phyloP scores from a whole-genome alignment of 2,329 filamentous ascomycete species.

The Septoria linicola region DNA sequence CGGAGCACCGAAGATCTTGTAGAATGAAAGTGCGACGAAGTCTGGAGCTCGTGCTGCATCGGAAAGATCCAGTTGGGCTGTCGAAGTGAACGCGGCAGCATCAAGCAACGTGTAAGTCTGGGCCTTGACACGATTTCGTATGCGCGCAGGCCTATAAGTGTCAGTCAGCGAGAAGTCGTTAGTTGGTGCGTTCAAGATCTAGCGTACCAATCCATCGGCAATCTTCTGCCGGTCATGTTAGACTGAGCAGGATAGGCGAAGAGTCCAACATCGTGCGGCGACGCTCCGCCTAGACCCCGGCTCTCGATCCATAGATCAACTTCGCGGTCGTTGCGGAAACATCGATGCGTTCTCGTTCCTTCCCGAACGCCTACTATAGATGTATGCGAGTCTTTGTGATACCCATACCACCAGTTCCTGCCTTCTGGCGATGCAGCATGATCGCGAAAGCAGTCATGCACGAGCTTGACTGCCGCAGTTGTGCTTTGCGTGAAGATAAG shows the following conservation, averaged over 20 bases:
- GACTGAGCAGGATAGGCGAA: constrained; percentile 89
- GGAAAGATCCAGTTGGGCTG: constrained; percentile 70
- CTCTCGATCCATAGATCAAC: constrained; percentile 64
- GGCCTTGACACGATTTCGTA: constrained; percentile 41
- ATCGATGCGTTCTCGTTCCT: constrained; percentile 63
- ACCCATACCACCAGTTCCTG: constrained; percentile 52
- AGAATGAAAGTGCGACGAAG: constrained; percentile 82
- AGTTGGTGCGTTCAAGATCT: constrained; percentile 22
- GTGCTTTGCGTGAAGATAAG: constrained; percentile 88
- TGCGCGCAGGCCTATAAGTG: constrained; percentile 34
- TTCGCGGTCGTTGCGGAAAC: constrained; percentile 62
- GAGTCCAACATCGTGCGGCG: constrained; percentile 39
- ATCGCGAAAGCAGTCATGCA: constrained; percentile 72
- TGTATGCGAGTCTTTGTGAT: constrained; percentile 80
- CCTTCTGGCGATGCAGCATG: constrained; percentile 36
- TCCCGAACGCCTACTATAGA: constrained; percentile 77
- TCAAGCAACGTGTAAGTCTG: constrained; percentile 69
- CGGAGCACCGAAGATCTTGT: constrained; percentile 95
- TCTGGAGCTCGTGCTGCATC: constrained; percentile 73
- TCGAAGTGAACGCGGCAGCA: constrained; percentile 76
- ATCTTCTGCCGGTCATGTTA: constrained; percentile 79
- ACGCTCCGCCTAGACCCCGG: constrained; percentile 34
- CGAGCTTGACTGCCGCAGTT: constrained; percentile 82
- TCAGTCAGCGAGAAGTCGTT: constrained; percentile 1
- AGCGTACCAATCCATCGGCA: constrained; percentile 69